These are phyloP conservation scores for Mycena capillaripes DNA, from an alignment of 768 basidiomycete genomes.

Conservation along the genomic window DNA sequence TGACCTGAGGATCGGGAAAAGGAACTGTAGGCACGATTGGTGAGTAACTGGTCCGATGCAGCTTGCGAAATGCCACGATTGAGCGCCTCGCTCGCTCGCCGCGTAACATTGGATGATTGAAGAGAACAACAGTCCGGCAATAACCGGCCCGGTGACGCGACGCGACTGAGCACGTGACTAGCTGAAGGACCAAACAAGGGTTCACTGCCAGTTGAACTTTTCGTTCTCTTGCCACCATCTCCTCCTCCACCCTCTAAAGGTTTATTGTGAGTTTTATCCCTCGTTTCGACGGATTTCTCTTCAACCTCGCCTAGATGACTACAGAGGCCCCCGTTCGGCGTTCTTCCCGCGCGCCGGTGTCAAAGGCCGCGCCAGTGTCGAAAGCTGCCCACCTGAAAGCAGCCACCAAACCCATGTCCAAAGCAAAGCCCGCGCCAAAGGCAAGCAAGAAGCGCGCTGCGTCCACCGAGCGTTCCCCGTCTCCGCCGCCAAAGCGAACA, in stretches of 20 bases:
- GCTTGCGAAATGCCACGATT: background rate
- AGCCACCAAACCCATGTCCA: conserved; percentile 49
- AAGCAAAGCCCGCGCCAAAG: conserved; percentile 51
- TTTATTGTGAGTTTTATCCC: conserved; percentile 25
- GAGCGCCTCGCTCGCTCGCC: conserved; percentile 7
- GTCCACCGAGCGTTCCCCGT: conserved; percentile 59
- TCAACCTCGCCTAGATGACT: conserved; percentile 20
- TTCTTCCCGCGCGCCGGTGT: conserved; percentile 65
- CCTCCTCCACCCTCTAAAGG: conserved; percentile 37
- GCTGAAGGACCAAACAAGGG: background rate
- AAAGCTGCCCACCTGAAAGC: conserved; percentile 50
- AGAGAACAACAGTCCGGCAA: background rate
- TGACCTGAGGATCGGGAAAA: conserved; percentile 25
- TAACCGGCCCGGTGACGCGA: background rate
- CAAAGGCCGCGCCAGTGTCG: conserved; percentile 51
- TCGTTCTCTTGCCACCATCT: conserved; percentile 26
- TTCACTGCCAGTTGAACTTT: background rate
- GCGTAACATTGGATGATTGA: conserved; percentile 2
- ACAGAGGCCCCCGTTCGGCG: conserved; percentile 61
- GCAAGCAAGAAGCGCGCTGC: conserved; percentile 64
- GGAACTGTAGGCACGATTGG: conserved; percentile 30
- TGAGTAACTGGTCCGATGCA: conserved; percentile 19
- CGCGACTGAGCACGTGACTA: conserved; percentile 8
- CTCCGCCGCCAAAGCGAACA: conserved; percentile 67
- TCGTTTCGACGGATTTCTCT: background rate